Evolutionary conservation across 371 early-diverging fungal species (phyloP).

Genomic region (Chytridium lagenaria): DNA sequence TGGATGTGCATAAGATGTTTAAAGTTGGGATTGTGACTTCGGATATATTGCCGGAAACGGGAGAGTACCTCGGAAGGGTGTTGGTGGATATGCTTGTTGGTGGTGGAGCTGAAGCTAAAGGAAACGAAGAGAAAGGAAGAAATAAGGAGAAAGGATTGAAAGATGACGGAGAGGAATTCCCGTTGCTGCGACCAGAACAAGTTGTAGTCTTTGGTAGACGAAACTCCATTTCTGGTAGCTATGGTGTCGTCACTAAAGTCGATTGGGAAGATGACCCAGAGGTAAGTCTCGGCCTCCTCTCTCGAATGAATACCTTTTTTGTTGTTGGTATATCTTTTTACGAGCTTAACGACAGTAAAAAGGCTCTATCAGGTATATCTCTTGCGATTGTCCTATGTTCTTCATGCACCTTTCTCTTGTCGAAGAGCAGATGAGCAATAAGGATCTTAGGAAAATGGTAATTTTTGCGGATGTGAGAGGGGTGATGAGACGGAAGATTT

Average conservation of each 20-base stretch:
- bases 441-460: background rate
- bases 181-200: background rate
- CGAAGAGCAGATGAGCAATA: background rate
- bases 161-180: background rate
- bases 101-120: background rate
- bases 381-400: conserved; percentile 1
- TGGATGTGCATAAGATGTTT: background rate
- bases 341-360: no score
- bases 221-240: background rate
- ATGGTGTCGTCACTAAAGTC: background rate
- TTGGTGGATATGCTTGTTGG: background rate
- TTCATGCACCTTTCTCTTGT: conserved; percentile 2
- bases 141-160: no score
- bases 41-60: background rate
- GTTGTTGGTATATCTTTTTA: no score
- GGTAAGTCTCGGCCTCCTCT: background rate
- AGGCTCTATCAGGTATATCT: background rate
- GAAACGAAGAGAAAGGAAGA: no score
- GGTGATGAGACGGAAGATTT: background rate
- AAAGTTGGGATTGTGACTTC: background rate
- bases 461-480: background rate
- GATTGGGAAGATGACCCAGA: conserved; percentile 14
- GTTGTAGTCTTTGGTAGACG: background rate
- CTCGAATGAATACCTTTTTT: background rate
- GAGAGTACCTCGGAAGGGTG: background rate